phyloP scores from a whole-genome alignment of 768 basidiomycete species.

The Trametes punicea region DNA sequence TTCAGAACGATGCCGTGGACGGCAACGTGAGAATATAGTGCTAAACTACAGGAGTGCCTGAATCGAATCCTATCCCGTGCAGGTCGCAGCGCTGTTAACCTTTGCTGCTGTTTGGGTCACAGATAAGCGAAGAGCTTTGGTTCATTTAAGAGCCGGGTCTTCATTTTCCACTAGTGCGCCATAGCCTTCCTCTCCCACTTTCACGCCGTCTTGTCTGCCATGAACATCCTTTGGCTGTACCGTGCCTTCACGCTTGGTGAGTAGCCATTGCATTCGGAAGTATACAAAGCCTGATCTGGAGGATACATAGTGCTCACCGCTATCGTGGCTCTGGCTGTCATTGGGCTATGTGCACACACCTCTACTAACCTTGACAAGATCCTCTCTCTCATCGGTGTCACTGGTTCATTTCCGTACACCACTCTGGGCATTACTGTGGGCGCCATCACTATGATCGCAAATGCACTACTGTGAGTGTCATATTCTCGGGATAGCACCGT shows the following conservation, averaged over 20 bases:
- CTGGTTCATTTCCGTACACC: neutral
- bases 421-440: conserved; percentile 2
- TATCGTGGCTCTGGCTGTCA: neutral
- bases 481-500: neutral
- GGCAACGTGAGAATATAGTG: too few species aligned
- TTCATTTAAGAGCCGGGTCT: neutral
- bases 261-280: neutral
- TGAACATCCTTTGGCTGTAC: conserved; percentile 9
- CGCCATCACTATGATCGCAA: neutral
- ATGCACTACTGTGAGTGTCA: neutral
- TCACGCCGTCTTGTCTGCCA: neutral
- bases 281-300: neutral
- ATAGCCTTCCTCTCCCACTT: too few species aligned
- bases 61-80: too few species aligned
- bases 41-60: too few species aligned
- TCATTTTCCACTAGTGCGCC: too few species aligned
- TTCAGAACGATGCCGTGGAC: too few species aligned
- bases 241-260: conserved; percentile 7
- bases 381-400: neutral
- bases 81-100: neutral
- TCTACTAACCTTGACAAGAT: conserved; percentile 1
- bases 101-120: neutral
- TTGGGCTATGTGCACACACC: conserved; percentile 9
- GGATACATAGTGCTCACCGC: neutral
- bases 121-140: neutral